Conservation (phyloP, 164 flowering plant genomes). For the Vitis cinerea region DNA sequence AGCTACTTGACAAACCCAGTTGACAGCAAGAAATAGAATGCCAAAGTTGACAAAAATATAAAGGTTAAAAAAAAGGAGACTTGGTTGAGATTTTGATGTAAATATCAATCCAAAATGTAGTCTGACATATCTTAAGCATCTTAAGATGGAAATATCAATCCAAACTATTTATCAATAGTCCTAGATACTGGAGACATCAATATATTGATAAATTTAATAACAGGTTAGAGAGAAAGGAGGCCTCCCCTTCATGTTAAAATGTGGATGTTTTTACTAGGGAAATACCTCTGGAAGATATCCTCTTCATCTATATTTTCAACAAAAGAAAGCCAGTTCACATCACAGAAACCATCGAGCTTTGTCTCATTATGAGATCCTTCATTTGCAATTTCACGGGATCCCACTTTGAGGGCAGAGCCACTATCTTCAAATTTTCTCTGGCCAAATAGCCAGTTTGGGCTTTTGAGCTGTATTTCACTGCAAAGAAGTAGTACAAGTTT, state of each 20-base stretch:
- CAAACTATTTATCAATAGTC: no score
- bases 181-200: no score
- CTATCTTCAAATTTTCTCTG: constrained; percentile 79
- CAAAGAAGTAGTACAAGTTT: constrained; percentile 11
- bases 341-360: constrained; percentile 30
- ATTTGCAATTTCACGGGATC: constrained; percentile 33
- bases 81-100: no score
- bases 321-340: constrained; percentile 65
- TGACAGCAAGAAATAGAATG: not conserved
- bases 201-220: no score
- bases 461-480: constrained; percentile 96
- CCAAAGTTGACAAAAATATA: no score
- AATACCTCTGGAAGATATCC: constrained; percentile 73
- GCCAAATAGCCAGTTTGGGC: constrained; percentile 98
- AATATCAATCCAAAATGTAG: no score
- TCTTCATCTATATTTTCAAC: constrained; percentile 51
- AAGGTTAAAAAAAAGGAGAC: no score
- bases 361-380: constrained; percentile 30
- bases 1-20: not conserved
- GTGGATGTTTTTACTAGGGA: not conserved
- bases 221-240: not conserved
- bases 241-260: not conserved
- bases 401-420: constrained; percentile 46
- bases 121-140: no score
- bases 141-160: no score